Evolutionary conservation across 345 rosid species (phyloP).

Genomic region (Anacardium occidentale): DNA sequence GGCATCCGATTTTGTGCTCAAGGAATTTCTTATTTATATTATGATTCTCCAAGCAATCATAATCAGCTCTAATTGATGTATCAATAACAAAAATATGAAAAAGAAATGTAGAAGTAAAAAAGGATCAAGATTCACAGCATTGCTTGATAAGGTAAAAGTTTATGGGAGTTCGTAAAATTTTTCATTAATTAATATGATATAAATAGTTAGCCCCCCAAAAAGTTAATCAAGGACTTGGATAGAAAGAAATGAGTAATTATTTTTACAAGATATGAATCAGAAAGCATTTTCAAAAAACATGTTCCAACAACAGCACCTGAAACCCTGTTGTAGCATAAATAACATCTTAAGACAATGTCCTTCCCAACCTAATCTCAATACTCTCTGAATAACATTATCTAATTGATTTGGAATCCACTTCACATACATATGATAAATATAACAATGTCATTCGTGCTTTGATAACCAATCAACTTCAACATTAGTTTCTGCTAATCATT

Average conservation of each 20-base stretch:
- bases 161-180: no score
- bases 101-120: no score
- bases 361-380: background rate
- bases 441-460: background rate
- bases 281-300: conserved; percentile 2
- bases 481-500: no score
- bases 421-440: background rate
- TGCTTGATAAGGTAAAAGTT: no score
- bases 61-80: no score
- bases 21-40: background rate
- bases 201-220: background rate
- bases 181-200: no score
- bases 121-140: no score
- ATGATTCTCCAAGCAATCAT: no score
- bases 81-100: no score
- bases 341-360: no score
- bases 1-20: background rate
- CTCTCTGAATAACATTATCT: background rate
- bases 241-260: background rate
- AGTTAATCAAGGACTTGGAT: background rate
- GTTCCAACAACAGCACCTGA: conserved; percentile 2
- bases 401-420: conserved; percentile 14
- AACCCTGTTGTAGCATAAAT: background rate
- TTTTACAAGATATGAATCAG: background rate
- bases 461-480: background rate